These are phyloP conservation scores for Penicillium bialowiezense DNA, from an alignment of 495 filamentous ascomycete genomes.

Conservation along the genomic window DNA sequence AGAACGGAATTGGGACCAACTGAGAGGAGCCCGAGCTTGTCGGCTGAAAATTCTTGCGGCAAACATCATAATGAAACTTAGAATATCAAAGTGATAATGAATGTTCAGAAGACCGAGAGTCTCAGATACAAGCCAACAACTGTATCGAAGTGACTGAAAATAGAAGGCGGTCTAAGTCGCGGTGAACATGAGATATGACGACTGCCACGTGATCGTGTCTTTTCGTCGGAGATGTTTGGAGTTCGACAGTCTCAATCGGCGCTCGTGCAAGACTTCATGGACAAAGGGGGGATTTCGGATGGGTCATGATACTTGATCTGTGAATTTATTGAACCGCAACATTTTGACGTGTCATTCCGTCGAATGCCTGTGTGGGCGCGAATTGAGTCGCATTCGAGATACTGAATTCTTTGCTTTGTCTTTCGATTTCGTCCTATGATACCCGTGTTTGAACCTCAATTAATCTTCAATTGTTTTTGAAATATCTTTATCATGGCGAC, in stretches of 20 bases:
- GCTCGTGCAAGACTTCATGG: constrained; percentile 6
- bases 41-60: constrained; percentile 18
- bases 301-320: neutral
- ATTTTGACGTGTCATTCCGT: neutral
- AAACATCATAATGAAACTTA: constrained; percentile 20
- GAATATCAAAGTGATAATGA: neutral
- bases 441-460: neutral
- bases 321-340: neutral
- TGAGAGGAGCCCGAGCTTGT: constrained; percentile 13
- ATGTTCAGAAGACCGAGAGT: neutral
- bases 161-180: constrained; percentile 17
- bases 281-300: constrained; percentile 6
- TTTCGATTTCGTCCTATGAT: neutral
- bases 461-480: neutral
- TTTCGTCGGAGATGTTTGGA: constrained; percentile 9
- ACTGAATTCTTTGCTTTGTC: constrained; percentile 3
- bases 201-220: constrained; percentile 30
- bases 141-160: constrained; percentile 10
- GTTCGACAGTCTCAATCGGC: neutral
- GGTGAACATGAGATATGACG: constrained; percentile 23
- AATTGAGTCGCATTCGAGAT: constrained; percentile 10
- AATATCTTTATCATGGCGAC: constrained; percentile 35
- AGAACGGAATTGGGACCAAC: constrained; percentile 30
- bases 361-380: neutral
- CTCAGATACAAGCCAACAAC: neutral